Percentiles rank a stretch among this genome's conserved stretches.
Evolutionary conservation across 164 flowering plant genomes (phyloP).

Genomic region (Vitis rotundifolia): DNA sequence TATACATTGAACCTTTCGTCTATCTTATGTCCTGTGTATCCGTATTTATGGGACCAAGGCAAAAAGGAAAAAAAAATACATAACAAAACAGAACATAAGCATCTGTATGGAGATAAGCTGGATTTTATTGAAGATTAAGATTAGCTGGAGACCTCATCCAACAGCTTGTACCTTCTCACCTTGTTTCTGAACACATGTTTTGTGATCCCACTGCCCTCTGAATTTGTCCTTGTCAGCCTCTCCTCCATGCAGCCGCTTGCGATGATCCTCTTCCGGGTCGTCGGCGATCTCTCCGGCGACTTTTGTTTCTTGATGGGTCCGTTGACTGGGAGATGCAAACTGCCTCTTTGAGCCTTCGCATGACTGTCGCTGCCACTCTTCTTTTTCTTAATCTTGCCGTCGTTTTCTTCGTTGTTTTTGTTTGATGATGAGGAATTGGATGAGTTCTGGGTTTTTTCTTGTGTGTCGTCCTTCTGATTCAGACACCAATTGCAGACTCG

Average conservation of each 20-base stretch:
- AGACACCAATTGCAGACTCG: conserved; percentile 64
- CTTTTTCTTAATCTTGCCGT: conserved; percentile 6
- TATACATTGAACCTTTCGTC: too few relatives aligned
- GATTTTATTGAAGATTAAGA: too few relatives aligned
- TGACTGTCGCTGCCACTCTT: not conserved
- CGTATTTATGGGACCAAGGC: too few relatives aligned
- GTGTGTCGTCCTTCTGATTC: conserved; percentile 22
- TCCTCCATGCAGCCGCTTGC: conserved; percentile 18
- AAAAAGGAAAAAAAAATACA: too few relatives aligned
- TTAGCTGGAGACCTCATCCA: conserved; percentile 59
- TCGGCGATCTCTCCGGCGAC: conserved; percentile 25
- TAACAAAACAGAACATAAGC: too few relatives aligned
- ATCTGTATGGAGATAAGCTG: too few relatives aligned
- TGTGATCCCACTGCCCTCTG: conserved; percentile 26
- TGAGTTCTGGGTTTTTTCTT: conserved; percentile 8
- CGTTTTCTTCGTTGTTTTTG: conserved; percentile 10
- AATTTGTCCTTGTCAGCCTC: conserved; percentile 34
- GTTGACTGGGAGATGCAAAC: conserved; percentile 7
- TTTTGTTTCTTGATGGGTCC: conserved; percentile 30
- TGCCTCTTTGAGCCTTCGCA: conserved; percentile 4
- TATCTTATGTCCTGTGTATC: too few relatives aligned
- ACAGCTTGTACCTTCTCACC: conserved; percentile 61
- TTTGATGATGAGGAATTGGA: conserved; percentile 34
- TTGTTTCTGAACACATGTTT: conserved; percentile 44
- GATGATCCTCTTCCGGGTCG: conserved; percentile 30